Evolutionary conservation across 768 basidiomycete genomes (phyloP).

Genomic region (Trametes sanguinea): DNA sequence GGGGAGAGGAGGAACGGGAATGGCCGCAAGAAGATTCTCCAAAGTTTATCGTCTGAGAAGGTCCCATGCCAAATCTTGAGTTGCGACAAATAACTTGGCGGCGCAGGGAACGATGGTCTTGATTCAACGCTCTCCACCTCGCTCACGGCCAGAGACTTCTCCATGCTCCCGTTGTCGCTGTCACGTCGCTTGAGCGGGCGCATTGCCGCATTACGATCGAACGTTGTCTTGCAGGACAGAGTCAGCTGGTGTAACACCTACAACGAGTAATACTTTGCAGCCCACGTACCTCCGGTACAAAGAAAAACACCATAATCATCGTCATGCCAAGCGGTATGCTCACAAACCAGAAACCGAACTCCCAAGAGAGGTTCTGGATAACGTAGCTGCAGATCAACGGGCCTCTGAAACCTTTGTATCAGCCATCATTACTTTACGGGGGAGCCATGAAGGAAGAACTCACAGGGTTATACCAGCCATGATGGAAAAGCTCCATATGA

Average conservation of each 20-base stretch:
- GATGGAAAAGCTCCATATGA: constrained; percentile 49
- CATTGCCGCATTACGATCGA: constrained; percentile 21
- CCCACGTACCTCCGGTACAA: constrained; percentile 43
- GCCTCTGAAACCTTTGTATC: constrained; percentile 29
- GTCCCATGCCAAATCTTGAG: constrained; percentile 43
- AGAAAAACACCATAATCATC: constrained; percentile 42
- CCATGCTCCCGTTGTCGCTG: constrained; percentile 16
- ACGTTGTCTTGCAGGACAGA: constrained; percentile 37
- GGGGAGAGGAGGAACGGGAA: constrained; percentile 47
- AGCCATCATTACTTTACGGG: too few species aligned
- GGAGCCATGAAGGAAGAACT: constrained; percentile 8
- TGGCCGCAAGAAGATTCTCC: constrained; percentile 42
- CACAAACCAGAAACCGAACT: constrained; percentile 52
- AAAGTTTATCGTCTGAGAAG: constrained; percentile 38
- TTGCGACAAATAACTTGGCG: constrained; percentile 37
- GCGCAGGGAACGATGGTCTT: background rate
- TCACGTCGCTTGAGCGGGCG: constrained; percentile 5
- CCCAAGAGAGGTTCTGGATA: constrained; percentile 45
- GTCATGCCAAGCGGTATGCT: constrained; percentile 43
- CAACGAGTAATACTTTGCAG: too few species aligned
- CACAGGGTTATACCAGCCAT: constrained; percentile 46
- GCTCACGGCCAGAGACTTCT: constrained; percentile 7
- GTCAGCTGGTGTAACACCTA: background rate
- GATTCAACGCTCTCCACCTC: constrained; percentile 16
- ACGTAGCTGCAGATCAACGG: constrained; percentile 49